Evolutionary conservation across 2,329 filamentous ascomycete species (phyloP), one percentile per base, ranked within the genome.

Genomic region (Balansia obtecta): DNA sequence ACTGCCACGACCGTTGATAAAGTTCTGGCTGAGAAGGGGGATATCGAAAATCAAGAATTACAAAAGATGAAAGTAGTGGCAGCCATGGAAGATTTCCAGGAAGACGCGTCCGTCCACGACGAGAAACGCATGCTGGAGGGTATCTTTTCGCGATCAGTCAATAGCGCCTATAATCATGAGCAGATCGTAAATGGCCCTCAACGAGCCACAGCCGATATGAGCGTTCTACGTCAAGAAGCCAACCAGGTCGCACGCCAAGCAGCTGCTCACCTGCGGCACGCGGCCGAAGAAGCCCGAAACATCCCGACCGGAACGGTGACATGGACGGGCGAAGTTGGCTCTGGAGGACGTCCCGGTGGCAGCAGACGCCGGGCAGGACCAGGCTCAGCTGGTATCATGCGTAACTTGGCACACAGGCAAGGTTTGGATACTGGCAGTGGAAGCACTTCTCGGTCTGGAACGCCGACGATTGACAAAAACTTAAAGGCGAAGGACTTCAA

Each of bases 91-190:
- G 71, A 77, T 4, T 86, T 78, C 58, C 72, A 77, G 39, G 76
- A 76, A 27, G 74, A 77, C 33, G 66, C 72, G 44, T 71, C 74
- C 9, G 65, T 68, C 1, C 58, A 73, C 10, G 77, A 82, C 41
- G 86, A 91, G 63, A 82, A 83, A 49, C 85, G 88, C 43, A 80
- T 97, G 56, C 85, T 97, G 71, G 83, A 90, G 55, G 86, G 86
- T 48, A 88, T 98, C 50, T 95, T 97, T 63, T 84, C 89, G 1
- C 82, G 83, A 40, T 86, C 88, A 2, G 86, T 97, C 1, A 89
- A 95, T 60, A 89, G 86, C n/a, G 88, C 90, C 0, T 79, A 96
- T 43, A 88, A 96, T 59, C 93, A 98, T 63, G 93, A 97, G 57
- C 80, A 88, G 49, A 95, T 97, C 59, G 79, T 97, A 59, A 86